Conservation (phyloP, 768 basidiomycete genomes). For the Neoboletus subvelutipes region DNA sequence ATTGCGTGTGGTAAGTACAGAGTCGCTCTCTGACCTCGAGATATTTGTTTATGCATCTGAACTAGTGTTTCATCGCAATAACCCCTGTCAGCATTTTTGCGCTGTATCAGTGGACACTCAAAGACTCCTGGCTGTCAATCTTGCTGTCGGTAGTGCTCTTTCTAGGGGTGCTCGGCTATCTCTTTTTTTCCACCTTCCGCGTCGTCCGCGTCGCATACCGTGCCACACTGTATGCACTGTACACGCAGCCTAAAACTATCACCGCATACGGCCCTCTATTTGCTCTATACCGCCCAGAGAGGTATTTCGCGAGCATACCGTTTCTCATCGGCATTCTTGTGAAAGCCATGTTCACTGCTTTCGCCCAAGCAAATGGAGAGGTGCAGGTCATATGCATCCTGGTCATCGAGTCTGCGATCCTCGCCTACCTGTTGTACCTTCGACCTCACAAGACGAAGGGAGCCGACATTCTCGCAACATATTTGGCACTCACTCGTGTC, state of each 20-base stretch:
- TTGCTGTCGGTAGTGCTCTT: slow-evolving; percentile 75
- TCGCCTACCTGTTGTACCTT: slow-evolving; percentile 51
- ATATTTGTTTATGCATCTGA: neutral
- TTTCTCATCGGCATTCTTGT: slow-evolving; percentile 58
- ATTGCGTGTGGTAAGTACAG: slow-evolving; percentile 60
- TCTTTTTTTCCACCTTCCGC: slow-evolving; percentile 50
- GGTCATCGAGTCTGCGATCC: slow-evolving; percentile 60
- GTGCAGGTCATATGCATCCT: slow-evolving; percentile 70
- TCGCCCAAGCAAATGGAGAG: slow-evolving; percentile 57
- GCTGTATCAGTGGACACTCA: slow-evolving; percentile 88
- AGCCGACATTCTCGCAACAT: slow-evolving; percentile 67
- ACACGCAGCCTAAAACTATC: slow-evolving; percentile 37
- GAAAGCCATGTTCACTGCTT: slow-evolving; percentile 71
- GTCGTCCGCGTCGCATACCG: slow-evolving; percentile 48
- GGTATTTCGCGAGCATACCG: slow-evolving; percentile 66
- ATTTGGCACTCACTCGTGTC: slow-evolving; percentile 66
- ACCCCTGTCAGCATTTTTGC: slow-evolving; percentile 74
- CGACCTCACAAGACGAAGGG: slow-evolving; percentile 68
- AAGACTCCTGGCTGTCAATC: slow-evolving; percentile 84
- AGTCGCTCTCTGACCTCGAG: neutral
- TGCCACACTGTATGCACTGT: slow-evolving; percentile 39
- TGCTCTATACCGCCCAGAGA: slow-evolving; percentile 61
- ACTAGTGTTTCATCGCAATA: slow-evolving; percentile 59
- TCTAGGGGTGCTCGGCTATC: slow-evolving; percentile 46
- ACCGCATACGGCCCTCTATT: slow-evolving; percentile 57